Evolutionary conservation across 805 yeast genomes (phyloP), one percentile per base, ranked within the genome.

Genomic region (Starmera quercuum): DNA sequence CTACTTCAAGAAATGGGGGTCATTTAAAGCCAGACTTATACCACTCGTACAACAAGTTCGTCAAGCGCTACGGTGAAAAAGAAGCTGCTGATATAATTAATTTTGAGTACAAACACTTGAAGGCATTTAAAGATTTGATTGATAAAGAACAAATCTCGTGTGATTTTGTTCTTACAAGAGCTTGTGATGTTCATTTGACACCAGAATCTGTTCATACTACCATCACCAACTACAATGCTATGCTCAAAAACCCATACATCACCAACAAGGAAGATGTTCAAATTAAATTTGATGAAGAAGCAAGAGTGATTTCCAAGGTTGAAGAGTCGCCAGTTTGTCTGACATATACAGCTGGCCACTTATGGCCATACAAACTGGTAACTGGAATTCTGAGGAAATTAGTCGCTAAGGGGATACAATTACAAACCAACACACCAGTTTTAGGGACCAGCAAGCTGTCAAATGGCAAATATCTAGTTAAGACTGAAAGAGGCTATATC

Each of bases 241-340:
- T n/a, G n/a, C n/a, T n/a, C n/a, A n/a, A n/a, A n/a, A n/a, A n/a
- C n/a, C n/a, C n/a, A n/a, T n/a, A n/a, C n/a, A n/a, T n/a, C n/a
- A n/a, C n/a, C n/a, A n/a, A n/a, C n/a, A n/a, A n/a, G n/a, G n/a
- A n/a, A n/a, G n/a, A n/a, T n/a, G n/a, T 25, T 13, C 63, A 60
- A 37, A 39, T 63, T 5, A 25, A 44, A 4, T 40, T 35, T 25
- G 66, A 65, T 12, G 62, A 59, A 14, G 39, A 54, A 20, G 68
- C 77, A 45, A 62, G 73, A 55, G 47, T 55, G 36, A 66, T 70
- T 39, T 75, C 73, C 45, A 77, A 74, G 63, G 78, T 95, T 72
- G 68, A 78, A 38, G 84, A 84, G 59, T 97, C 97, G 49, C 92
- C 88, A 51, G 87, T 85, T 46, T 60, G 75, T 27, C 48, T 71